Percentiles rank a stretch among this genome's conserved stretches.
Conservation (phyloP, 2,329 filamentous ascomycete species). For the Colletotrichum sp. region DNA sequence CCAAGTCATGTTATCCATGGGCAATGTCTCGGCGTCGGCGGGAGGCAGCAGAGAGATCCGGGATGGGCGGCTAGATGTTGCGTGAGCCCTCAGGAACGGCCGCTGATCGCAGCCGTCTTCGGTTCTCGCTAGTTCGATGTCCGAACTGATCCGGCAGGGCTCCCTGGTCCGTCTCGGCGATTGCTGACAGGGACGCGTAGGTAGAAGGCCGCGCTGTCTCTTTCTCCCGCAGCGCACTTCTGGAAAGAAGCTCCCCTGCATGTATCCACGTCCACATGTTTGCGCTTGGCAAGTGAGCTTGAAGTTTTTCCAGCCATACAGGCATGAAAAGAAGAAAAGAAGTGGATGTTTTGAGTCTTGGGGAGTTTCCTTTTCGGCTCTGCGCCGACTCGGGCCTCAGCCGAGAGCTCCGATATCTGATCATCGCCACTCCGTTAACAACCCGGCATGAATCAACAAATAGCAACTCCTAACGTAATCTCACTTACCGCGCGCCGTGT, state of each 20-base stretch:
- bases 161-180: constrained; percentile 5
- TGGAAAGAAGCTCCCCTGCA: neutral
- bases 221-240: neutral
- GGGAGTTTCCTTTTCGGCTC: neutral
- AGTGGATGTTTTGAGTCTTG: neutral
- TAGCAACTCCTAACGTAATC: neutral
- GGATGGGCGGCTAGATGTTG: neutral
- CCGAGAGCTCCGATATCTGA: neutral
- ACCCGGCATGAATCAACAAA: neutral
- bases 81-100: neutral
- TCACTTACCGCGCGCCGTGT: neutral
- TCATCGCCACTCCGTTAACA: neutral
- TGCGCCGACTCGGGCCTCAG: neutral
- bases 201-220: neutral
- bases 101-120: constrained; percentile 11
- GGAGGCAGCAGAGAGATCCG: neutral
- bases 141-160: constrained; percentile 7
- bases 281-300: neutral
- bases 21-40: constrained; percentile 6
- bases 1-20: neutral
- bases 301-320: neutral
- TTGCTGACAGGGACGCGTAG: neutral
- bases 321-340: neutral
- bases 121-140: neutral
- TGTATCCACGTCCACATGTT: neutral